phyloP scores from a whole-genome alignment of 169 alveolate genomes.

The Toxoplasma gondii region DNA sequence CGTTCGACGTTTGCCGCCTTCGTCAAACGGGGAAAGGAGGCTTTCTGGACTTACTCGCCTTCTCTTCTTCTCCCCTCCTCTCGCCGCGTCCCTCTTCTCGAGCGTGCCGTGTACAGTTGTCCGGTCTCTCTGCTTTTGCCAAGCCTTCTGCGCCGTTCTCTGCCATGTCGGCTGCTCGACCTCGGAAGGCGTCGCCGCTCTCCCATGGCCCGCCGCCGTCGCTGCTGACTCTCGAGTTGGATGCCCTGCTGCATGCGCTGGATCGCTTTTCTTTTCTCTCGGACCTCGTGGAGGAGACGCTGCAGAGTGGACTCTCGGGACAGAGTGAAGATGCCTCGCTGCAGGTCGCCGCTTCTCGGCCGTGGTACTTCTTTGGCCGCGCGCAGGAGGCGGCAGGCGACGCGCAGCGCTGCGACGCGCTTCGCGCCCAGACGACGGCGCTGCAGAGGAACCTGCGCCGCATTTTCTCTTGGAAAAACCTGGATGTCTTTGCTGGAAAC shows the following conservation, averaged over 20 bases:
- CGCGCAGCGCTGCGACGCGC: neutral
- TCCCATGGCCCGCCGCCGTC: neutral
- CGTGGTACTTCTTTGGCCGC: constrained; percentile 6
- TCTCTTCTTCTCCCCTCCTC: too few relatives aligned
- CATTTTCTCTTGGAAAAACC: neutral
- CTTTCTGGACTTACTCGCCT: too few relatives aligned
- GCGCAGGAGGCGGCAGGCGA: neutral
- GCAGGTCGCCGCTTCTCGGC: neutral
- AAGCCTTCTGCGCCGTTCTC: too few relatives aligned
- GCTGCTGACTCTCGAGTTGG: neutral
- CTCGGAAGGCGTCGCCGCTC: too few relatives aligned
- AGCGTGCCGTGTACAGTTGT: too few relatives aligned
- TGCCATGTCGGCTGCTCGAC: too few relatives aligned
- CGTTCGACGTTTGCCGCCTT: neutral
- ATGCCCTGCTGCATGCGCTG: neutral
- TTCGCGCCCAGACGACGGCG: neutral
- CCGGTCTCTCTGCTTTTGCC: too few relatives aligned
- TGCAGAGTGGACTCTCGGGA: neutral
- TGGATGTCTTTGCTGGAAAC: neutral
- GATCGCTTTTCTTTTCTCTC: neutral
- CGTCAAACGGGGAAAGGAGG: too few relatives aligned
- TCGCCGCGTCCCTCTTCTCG: too few relatives aligned
- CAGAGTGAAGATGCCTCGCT: neutral
- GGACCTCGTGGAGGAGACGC: neutral
- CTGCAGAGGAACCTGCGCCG: neutral